Evolutionary conservation across 768 basidiomycete genomes (phyloP).

Genomic region (Filobasidium floriforme): DNA sequence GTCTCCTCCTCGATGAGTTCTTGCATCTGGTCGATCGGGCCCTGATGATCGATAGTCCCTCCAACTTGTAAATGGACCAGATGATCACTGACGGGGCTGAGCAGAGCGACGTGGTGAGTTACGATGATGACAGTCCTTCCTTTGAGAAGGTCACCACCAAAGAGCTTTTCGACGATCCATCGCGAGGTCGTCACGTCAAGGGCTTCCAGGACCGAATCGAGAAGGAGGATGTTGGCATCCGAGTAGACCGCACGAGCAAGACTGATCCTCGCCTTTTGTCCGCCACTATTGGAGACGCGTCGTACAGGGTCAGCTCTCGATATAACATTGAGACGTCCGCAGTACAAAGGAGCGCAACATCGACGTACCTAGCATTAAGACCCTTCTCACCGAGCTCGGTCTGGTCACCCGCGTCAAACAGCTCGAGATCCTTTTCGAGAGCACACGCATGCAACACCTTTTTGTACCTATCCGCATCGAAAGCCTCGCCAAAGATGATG

Average conservation of each 20-base stretch:
- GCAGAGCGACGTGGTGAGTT: conserved; percentile 45
- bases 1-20: conserved; percentile 27
- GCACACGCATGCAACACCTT: conserved; percentile 45
- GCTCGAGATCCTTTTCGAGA: conserved; percentile 49
- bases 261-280: conserved; percentile 57
- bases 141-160: conserved; percentile 50
- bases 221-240: conserved; percentile 56
- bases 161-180: conserved; percentile 52
- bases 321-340: conserved; percentile 4
- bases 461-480: conserved; percentile 49
- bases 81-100: conserved; percentile 42
- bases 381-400: conserved; percentile 70
- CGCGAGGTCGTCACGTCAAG: conserved; percentile 56
- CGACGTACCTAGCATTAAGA: conserved; percentile 42
- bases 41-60: conserved; percentile 35
- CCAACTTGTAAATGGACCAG: conserved; percentile 38
- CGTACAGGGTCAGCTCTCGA: not conserved
- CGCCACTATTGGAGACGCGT: conserved; percentile 46
- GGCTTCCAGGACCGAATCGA: conserved; percentile 64
- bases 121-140: conserved; percentile 55
- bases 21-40: conserved; percentile 32
- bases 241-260: conserved; percentile 59
- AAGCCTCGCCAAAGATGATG: conserved; percentile 51
- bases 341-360: conserved; percentile 20
- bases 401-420: conserved; percentile 57